Evolutionary conservation across 139 green algal genomes (phyloP), one percentile per base, ranked within the genome.

Genomic region (Volvox africanus): DNA sequence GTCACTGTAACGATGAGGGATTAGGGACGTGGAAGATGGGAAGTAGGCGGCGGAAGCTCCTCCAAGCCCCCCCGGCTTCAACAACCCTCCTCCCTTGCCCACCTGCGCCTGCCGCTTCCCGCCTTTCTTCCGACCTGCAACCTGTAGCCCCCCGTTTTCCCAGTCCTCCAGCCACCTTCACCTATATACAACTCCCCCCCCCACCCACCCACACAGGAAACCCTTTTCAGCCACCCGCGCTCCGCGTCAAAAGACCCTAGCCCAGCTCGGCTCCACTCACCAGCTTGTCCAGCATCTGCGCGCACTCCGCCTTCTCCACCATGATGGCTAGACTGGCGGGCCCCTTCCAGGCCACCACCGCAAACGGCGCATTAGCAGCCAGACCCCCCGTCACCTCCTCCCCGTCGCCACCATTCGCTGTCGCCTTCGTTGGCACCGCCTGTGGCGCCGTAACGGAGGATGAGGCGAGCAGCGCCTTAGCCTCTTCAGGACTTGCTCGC

Each of bases 341-440:
- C 30, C 96, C 97, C 61, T 95, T 95, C 97, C 97, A 99, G 86
- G 94, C 97, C 62, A 94, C 92, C 35, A 99, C 91, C 1, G 96
- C 96, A 36, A 99, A 71, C 2, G 96, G 97, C 21, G 95, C 95
- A 61, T 95, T 93, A 0, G 92, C 95, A 11, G 91, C 86, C 61
- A 98, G 85, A 1, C 94, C 95, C 16, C 92, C 94, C 22, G 92
- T 91, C 37, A 84, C 91, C 24, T 91, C 90, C 85, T 89, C 85
- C 35, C 28, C 84, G 28, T 32, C 82, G n/a, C 36, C 71, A 44
- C 61, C 76, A 95, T 35, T 0, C 85, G 68, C n/a, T 44, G 36
- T 44, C 61, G 19, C 78, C 36, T 26, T 61, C 17, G 30, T 65
- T 0, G 87, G 16, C 20, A 35, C 87, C 16, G 14, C 87, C 17